Percentiles rank a stretch among this genome's conserved stretches.
phyloP scores from a whole-genome alignment of 305 asterid species.

The Andrographis paniculata region DNA sequence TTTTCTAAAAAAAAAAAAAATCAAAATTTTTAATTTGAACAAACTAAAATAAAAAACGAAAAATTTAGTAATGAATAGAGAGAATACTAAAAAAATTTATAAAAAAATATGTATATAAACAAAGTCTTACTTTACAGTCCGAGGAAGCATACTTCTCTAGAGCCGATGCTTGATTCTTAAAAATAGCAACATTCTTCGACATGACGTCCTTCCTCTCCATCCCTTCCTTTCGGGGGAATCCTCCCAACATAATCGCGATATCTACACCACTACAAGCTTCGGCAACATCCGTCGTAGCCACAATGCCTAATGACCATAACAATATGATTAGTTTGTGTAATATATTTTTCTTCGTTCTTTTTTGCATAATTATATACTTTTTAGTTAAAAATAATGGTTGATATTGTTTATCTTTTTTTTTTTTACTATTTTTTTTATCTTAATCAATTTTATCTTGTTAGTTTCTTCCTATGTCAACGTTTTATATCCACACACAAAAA shows the following conservation, averaged over 20 bases:
- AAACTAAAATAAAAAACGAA: no score
- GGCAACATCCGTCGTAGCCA: conserved; percentile 60
- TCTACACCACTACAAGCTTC: conserved; percentile 70
- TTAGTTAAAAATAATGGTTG: no score
- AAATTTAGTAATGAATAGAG: no score
- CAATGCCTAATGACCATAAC: conserved; percentile 34
- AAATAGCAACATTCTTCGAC: conserved; percentile 69
- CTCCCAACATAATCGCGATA: conserved; percentile 71
- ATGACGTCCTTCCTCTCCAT: conserved; percentile 84
- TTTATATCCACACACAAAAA: no score
- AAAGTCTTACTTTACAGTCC: conserved; percentile 53
- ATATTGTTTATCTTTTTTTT: no score
- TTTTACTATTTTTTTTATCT: no score
- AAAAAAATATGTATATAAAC: background rate
- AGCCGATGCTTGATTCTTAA: conserved; percentile 79
- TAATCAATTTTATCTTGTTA: no score
- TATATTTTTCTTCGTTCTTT: no score
- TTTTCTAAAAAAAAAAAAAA: no score
- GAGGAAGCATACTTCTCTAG: conserved; percentile 66
- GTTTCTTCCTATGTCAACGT: no score
- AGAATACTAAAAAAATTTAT: background rate
- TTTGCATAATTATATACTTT: no score
- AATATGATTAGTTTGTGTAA: background rate
- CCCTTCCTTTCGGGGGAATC: conserved; percentile 64
- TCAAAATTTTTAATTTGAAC: no score